Percentiles rank a stretch among this genome's conserved stretches.
Evolutionary conservation across 208 protist genomes (phyloP).

Genomic region (Leishmania braziliensis): DNA sequence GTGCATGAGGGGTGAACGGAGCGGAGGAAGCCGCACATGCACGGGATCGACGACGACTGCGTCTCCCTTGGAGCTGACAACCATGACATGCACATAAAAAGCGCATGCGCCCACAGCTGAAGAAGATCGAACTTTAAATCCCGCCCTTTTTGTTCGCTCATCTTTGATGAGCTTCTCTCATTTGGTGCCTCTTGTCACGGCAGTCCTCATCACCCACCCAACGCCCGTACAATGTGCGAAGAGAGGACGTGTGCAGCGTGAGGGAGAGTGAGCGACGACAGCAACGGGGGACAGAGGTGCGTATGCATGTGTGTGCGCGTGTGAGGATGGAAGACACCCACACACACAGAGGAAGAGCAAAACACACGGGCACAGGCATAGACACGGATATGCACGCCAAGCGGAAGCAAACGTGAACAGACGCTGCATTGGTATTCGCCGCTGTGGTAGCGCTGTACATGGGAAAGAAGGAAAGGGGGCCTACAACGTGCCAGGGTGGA

Average conservation of each 20-base stretch:
- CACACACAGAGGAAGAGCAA: not conserved
- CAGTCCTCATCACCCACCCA: not conserved
- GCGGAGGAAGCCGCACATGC: not conserved
- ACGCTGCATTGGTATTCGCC: not conserved
- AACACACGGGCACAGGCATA: not conserved
- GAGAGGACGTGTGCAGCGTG: too few species aligned
- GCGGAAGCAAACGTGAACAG: not conserved
- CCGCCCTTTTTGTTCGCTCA: not conserved
- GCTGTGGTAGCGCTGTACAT: not conserved
- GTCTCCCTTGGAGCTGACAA: not conserved
- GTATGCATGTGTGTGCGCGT: not conserved
- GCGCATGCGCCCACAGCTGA: not conserved
- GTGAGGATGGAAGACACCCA: not conserved
- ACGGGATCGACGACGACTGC: not conserved
- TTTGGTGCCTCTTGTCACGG: not conserved
- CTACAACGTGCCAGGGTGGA: not conserved
- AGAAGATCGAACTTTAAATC: not conserved
- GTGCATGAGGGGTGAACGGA: not conserved
- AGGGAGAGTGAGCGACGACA: not conserved
- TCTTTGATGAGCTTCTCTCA: not conserved
- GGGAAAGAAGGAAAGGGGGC: not conserved
- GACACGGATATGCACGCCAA: not conserved
- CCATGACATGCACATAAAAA: not conserved
- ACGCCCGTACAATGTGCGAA: too few species aligned
- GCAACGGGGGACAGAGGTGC: not conserved